Base-by-base conservation (phyloP, 2,329 filamentous ascomycete species). In the Alternaria sp. region DNA sequence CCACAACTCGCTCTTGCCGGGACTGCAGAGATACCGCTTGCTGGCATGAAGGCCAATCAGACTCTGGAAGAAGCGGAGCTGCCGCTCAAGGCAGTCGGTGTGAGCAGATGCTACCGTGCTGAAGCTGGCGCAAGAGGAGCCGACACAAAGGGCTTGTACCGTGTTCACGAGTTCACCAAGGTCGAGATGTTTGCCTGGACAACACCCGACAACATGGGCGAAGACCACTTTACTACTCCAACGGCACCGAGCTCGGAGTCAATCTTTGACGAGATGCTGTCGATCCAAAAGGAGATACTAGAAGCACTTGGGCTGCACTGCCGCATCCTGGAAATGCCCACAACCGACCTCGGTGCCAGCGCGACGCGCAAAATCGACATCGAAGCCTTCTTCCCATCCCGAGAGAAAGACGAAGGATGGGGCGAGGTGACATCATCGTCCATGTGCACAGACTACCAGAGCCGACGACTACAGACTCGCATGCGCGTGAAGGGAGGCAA, bases 161-260 rank as follows among this genome's bases (percentile, higher is more conserved):
- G 96, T 26, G 96, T 99, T 4, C 96, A 99, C 81, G 96, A 99
- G 81, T 99, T 99, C 81, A 97, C 93, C 26, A 99, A 99, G 79
- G 95, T 99, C 0, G 96, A 99, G 81, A 90, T 99, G 85, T 98
- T 99, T 77, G 93, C 91, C 0, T 99, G 96, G 96, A 91, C 93
- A 5, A 73, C 86, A 28, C 88, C 92, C 2, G 85, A 88, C 57
- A 72, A 72, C 26, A 62, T 60, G 30, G 74, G 70, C 5, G 66
- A 75, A 9, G 76, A 80, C 3, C 72, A 78, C 46, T 80, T 80
- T 54, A 69, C 68, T 7, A 68, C 73, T 10, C 61, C 73, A 43
- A 50, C 67, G 54, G 46, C 78, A 69, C 81, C 70, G 50, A 81
- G 79, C 44, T 83, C 88, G 0, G 82, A 86, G 8, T 82, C 86